Evolutionary conservation across 2,329 filamentous ascomycete species (phyloP).

Genomic region (Beauveria pseudobassiana): DNA sequence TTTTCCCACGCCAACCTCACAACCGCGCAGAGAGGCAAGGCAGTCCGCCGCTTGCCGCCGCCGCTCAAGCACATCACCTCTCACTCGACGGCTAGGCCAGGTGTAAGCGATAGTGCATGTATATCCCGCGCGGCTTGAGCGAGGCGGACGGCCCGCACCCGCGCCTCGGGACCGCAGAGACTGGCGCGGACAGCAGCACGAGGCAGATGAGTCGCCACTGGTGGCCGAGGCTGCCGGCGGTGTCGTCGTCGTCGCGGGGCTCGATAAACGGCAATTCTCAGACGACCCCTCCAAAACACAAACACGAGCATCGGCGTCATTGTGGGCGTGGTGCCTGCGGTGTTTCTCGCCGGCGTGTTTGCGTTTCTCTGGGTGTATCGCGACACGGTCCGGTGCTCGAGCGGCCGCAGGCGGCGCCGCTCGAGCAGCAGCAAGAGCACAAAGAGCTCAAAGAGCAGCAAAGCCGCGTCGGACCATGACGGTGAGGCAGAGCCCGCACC

Average conservation of each 20-base stretch:
- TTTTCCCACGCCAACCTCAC: neutral
- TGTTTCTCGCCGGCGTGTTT: constrained; percentile 29
- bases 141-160: neutral
- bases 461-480: constrained; percentile 13
- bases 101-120: constrained; percentile 5
- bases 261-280: constrained; percentile 15
- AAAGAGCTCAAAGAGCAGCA: constrained; percentile 28
- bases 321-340: constrained; percentile 32
- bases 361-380: constrained; percentile 35
- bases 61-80: neutral
- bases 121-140: neutral
- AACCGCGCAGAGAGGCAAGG: neutral
- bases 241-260: neutral
- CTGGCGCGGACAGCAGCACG: neutral
- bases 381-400: constrained; percentile 27
- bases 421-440: constrained; percentile 25
- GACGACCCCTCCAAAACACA: constrained; percentile 22
- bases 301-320: constrained; percentile 37
- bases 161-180: neutral
- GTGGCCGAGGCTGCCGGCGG: neutral
- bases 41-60: neutral
- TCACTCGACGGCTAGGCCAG: neutral
- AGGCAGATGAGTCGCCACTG: neutral
- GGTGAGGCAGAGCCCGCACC: constrained; percentile 2
- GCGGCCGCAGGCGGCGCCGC: constrained; percentile 20